A percentile compares a stretch with the other conserved stretches of the same genome.
Evolutionary conservation across 768 basidiomycete genomes (phyloP).

Genomic region (Termitomyces sp.): DNA sequence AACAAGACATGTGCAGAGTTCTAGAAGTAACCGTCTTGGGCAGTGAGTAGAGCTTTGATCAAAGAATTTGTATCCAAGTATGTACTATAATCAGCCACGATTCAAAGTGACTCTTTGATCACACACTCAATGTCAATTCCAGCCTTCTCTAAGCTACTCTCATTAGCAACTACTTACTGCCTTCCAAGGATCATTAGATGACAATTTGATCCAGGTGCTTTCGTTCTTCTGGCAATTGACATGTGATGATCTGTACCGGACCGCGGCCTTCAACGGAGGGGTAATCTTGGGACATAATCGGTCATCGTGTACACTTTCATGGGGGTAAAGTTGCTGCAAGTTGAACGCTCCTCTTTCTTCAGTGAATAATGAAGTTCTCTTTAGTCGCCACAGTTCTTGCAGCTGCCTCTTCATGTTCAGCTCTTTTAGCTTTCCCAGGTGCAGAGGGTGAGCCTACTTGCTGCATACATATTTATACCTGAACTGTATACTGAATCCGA

Average conservation of each 20-base stretch:
- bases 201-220: not conserved
- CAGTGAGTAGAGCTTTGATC: too few species aligned
- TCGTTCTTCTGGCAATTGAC: not conserved
- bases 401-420: slow-evolving; percentile 15
- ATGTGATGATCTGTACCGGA: slow-evolving; percentile 8
- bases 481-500: not conserved
- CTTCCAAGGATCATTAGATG: not conserved
- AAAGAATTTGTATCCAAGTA: too few species aligned
- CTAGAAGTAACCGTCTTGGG: too few species aligned
- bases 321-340: not conserved
- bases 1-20: too few species aligned
- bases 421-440: slow-evolving; percentile 29
- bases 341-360: not conserved
- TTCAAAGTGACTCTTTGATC: too few species aligned
- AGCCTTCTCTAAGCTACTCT: not conserved
- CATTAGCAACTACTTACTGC: not conserved
- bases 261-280: slow-evolving; percentile 6
- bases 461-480: not conserved
- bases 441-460: slow-evolving; percentile 22
- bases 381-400: slow-evolving; percentile 1
- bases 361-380: slow-evolving; percentile 9
- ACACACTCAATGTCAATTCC: not conserved
- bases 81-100: too few species aligned
- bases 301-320: not conserved
- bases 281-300: slow-evolving; percentile 12